These are phyloP conservation scores for Fusarium kyushuense DNA, from an alignment of 2,329 filamentous ascomycete species.

Conservation along the genomic window DNA sequence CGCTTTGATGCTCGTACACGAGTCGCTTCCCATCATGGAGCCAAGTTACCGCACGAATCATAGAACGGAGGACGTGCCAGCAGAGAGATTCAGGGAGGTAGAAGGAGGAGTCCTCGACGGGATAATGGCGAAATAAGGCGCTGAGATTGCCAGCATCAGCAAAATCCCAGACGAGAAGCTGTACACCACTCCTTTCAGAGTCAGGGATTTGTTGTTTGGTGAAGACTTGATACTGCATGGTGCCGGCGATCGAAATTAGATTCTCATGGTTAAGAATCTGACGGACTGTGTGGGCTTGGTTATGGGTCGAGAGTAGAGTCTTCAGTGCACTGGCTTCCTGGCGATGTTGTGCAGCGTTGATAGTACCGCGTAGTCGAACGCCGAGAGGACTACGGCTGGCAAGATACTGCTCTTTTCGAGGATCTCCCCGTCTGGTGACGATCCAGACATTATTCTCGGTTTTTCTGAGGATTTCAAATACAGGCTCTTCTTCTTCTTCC, in stretches of 20 bases:
- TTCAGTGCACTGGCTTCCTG: constrained; percentile 44
- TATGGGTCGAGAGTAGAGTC: constrained; percentile 33
- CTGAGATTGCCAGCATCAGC: constrained; percentile 65
- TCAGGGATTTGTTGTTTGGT: constrained; percentile 22
- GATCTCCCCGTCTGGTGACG: constrained; percentile 46
- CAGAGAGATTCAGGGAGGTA: constrained; percentile 66
- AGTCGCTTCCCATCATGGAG: constrained; percentile 62
- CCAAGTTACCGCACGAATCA: constrained; percentile 64
- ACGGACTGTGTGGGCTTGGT: constrained; percentile 48
- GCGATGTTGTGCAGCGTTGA: constrained; percentile 24
- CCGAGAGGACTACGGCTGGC: constrained; percentile 40
- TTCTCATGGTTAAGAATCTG: constrained; percentile 64
- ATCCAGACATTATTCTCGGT: constrained; percentile 50
- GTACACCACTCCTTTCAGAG: constrained; percentile 33
- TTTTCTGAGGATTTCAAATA: constrained; percentile 50
- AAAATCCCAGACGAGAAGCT: constrained; percentile 63
- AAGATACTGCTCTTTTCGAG: constrained; percentile 52
- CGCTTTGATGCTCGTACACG: constrained; percentile 22
- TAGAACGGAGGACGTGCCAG: constrained; percentile 65
- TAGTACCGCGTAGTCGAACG: constrained; percentile 17
- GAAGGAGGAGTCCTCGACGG: constrained; percentile 28
- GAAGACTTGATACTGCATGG: constrained; percentile 47
- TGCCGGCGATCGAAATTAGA: constrained; percentile 59
- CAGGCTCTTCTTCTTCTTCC: constrained; percentile 13
- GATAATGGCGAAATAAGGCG: constrained; percentile 53